These are phyloP conservation scores for Penicillium sp. DNA, from an alignment of 2,329 filamentous ascomycete genomes.

Conservation along the genomic window DNA sequence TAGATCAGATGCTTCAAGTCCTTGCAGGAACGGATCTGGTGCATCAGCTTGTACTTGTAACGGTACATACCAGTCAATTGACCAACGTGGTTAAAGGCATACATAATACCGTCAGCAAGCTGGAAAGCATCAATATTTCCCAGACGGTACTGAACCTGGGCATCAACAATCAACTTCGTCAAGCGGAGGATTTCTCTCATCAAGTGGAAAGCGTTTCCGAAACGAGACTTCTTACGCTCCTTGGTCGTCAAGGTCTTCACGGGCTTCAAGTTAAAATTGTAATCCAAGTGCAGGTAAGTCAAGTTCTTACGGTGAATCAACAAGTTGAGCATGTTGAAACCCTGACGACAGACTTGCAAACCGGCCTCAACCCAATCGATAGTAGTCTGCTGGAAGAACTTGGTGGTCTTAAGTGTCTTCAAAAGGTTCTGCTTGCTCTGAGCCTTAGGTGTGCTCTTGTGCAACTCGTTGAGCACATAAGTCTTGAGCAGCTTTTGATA, in stretches of 20 bases:
- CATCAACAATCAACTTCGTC: constrained; percentile 97
- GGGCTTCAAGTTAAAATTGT: constrained; percentile 99
- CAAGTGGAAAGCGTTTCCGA: constrained; percentile 97
- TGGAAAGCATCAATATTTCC: constrained; percentile 99
- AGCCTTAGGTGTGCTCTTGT: constrained; percentile 93
- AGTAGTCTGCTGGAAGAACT: constrained; percentile 99
- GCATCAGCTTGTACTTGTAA: constrained; percentile 99
- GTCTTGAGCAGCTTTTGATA: constrained; percentile 98
- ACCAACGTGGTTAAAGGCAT: constrained; percentile 98
- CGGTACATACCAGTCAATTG: constrained; percentile 99
- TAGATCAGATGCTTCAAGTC: constrained; percentile 99
- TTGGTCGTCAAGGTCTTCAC: constrained; percentile 99
- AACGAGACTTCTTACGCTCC: constrained; percentile 98
- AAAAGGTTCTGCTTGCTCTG: constrained; percentile 92
- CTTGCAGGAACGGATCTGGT: constrained; percentile 98
- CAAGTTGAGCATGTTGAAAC: constrained; percentile 98
- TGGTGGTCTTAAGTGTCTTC: constrained; percentile 87
- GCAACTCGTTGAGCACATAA: constrained; percentile 92
- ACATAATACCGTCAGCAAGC: constrained; percentile 96
- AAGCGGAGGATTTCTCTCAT: constrained; percentile 97
- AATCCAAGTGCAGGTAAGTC: constrained; percentile 96
- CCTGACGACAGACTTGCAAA: constrained; percentile 94
- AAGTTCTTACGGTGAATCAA: constrained; percentile 98
- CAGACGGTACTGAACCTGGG: constrained; percentile 94
- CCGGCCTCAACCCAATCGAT: constrained; percentile 99